Evolutionary conservation across 2,329 filamentous ascomycete species (phyloP), one percentile per base, ranked within the genome.

Genomic region (Albophoma yamanashiensis): DNA sequence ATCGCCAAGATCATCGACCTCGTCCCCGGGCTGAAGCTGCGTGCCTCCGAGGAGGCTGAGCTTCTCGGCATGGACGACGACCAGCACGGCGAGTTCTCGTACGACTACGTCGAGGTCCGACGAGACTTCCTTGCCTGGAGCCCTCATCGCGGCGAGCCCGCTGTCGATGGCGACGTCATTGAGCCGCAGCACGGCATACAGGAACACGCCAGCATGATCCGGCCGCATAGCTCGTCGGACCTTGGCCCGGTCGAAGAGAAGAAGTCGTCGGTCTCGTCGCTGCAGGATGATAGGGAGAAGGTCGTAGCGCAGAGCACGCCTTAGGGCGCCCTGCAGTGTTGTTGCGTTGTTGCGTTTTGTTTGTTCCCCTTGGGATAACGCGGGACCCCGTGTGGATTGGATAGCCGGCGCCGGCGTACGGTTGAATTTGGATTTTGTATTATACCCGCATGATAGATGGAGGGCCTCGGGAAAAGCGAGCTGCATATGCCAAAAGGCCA

Each of bases 51-150:
- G 69, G 88, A 92, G 74, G 90, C 90, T 31, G 90, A 94, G 75
- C 84, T 93, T 15, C 84, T 93, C 60, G 90, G 90, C 66, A 92
- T 93, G 89, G 90, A 94, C 69, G 90, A 93, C 71, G 89, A 93
- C 75, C 90, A 94, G 77, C 89, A 93, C 67, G 90, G 90, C 74
- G 90, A 94, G 75, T 94, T 93, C 71, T 90, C 89, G 15, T 93
- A 93, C 79, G 90, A 94, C 73, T 94, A 93, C 73, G 90, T 94
- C 65, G 90, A 94, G 81, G 89, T 93, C 61, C 88, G 90, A 70
- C 86, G 90, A 69, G 90, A 94, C 75, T 94, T 92, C 79, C 84
- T 94, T 45, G 90, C 90, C 61, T 94, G 90, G 90, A 92, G 89
- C 38, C 90, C 90, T 1, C 85, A 88, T 40, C 87, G 87, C 69